A percentile compares a stretch with the other conserved stretches of the same genome.
phyloP scores from a whole-genome alignment of 768 basidiomycete genomes.

The Pulveroboletus sp. region DNA sequence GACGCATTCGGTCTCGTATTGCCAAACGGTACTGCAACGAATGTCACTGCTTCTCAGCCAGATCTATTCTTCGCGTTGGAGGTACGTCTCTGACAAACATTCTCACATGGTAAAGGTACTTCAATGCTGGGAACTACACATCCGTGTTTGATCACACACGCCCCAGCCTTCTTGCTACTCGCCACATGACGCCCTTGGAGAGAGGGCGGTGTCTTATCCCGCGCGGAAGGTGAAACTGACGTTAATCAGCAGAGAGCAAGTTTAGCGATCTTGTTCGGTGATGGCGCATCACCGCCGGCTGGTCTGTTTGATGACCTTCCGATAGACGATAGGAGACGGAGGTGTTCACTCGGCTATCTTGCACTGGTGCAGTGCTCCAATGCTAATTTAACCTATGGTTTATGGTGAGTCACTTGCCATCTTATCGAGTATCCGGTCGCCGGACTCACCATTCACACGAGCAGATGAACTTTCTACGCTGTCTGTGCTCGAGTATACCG shows the following conservation, averaged over 20 bases:
- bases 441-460: background rate
- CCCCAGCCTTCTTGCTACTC: background rate
- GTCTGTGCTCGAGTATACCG: slow-evolving; percentile 21
- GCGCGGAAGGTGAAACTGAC: slow-evolving; percentile 6
- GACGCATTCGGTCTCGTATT: slow-evolving; percentile 54
- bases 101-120: slow-evolving; percentile 38
- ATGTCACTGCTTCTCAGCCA: slow-evolving; percentile 31
- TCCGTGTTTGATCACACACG: slow-evolving; percentile 2
- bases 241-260: slow-evolving; percentile 6
- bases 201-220: background rate
- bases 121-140: slow-evolving; percentile 29
- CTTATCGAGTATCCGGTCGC: background rate
- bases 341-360: slow-evolving; percentile 19
- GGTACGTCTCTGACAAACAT: slow-evolving; percentile 30
- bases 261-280: slow-evolving; percentile 50
- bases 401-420: slow-evolving; percentile 18
- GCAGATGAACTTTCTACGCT: slow-evolving; percentile 23
- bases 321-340: slow-evolving; percentile 6
- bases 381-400: slow-evolving; percentile 13
- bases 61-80: slow-evolving; percentile 45
- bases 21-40: slow-evolving; percentile 44
- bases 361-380: slow-evolving; percentile 22
- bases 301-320: slow-evolving; percentile 31
- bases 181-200: background rate
- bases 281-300: slow-evolving; percentile 34